phyloP scores from a whole-genome alignment of 2,329 filamentous ascomycete species.

The Colletotrichum sp. region DNA sequence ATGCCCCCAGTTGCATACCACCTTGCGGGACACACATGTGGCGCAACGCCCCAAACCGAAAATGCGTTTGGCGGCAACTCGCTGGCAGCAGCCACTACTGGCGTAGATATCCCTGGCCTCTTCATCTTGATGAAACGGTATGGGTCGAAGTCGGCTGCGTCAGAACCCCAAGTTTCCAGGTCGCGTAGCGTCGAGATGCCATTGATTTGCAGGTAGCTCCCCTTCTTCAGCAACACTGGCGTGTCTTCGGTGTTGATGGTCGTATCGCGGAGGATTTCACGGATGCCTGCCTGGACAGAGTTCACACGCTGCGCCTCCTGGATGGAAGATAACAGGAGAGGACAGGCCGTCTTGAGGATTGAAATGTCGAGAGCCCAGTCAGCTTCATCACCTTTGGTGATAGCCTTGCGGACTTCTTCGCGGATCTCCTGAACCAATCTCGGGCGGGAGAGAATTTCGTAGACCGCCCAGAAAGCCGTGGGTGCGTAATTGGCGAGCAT shows the following conservation, averaged over 20 bases:
- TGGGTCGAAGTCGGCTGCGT: conserved; percentile 29
- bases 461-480: conserved; percentile 49
- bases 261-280: conserved; percentile 35
- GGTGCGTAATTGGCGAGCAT: conserved; percentile 47
- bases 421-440: conserved; percentile 42
- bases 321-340: conserved; percentile 37
- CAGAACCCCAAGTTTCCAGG: conserved; percentile 29
- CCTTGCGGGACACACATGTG: conserved; percentile 3
- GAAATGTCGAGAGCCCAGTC: conserved; percentile 34
- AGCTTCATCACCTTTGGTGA: background rate
- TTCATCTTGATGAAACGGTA: conserved; percentile 31
- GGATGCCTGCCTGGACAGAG: conserved; percentile 29
- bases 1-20: background rate
- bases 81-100: background rate
- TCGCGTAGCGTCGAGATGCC: background rate
- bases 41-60: background rate
- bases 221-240: conserved; percentile 39
- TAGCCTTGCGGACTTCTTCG: conserved; percentile 36
- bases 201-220: conserved; percentile 39
- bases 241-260: conserved; percentile 32
- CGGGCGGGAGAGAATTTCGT: conserved; percentile 45
- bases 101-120: background rate
- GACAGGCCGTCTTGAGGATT: conserved; percentile 36
- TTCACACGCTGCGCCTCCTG: conserved; percentile 40
- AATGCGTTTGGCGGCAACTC: conserved; percentile 1